A percentile compares a stretch with the other conserved stretches of the same genome.
Evolutionary conservation across 2,329 filamentous ascomycete genomes (phyloP).

Genomic region (Calonectria honghensis): DNA sequence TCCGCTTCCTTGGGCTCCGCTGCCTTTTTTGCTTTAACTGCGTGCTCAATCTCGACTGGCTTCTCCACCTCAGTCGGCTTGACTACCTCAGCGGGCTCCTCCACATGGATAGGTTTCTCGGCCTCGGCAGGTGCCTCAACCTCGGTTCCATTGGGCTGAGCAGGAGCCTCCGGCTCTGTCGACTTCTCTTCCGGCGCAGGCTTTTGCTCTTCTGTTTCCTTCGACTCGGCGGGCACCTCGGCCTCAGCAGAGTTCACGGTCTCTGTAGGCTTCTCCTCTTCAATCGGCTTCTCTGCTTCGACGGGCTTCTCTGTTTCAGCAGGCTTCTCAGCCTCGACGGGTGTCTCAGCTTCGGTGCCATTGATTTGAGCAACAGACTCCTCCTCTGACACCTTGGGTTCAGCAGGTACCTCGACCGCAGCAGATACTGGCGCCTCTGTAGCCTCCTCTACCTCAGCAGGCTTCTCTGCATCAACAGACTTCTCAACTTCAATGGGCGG

Average conservation of each 20-base stretch:
- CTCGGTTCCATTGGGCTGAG: neutral
- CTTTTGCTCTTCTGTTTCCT: neutral
- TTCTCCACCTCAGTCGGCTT: neutral
- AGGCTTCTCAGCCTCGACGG: neutral
- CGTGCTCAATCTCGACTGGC: neutral
- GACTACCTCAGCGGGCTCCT: neutral
- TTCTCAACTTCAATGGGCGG: neutral
- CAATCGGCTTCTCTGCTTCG: neutral
- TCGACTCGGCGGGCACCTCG: neutral
- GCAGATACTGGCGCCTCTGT: neutral
- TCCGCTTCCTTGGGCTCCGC: neutral
- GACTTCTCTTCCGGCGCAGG: neutral
- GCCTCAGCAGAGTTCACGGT: neutral
- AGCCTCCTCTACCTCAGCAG: neutral
- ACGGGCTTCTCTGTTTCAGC: neutral
- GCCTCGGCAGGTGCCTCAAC: neutral
- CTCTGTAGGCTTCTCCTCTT: neutral
- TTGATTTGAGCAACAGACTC: neutral
- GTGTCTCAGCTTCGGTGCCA: neutral
- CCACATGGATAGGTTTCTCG: neutral
- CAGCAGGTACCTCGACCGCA: slow-evolving; percentile 10
- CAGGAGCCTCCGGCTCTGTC: neutral
- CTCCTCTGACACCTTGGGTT: neutral
- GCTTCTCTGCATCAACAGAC: neutral
- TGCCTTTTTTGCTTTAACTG: neutral